These are phyloP conservation scores for Eimeria tenella DNA, from an alignment of 169 alveolate species.

Conservation along the genomic window DNA sequence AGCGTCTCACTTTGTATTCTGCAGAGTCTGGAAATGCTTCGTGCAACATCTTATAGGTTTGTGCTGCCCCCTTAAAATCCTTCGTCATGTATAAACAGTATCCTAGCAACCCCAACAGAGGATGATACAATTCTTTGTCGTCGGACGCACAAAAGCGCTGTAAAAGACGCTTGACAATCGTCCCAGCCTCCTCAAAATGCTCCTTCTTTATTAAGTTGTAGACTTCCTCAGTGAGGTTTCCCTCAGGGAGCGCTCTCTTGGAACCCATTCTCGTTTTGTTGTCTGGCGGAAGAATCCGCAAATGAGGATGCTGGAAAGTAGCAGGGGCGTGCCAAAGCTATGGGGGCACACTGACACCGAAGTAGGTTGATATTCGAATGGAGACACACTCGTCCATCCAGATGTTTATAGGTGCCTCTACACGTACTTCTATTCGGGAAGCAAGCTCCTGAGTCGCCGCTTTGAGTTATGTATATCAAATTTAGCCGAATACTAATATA, in stretches of 20 bases:
- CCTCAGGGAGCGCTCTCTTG: slow-evolving; percentile 18
- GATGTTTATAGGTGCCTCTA: no score
- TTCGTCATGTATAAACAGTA: slow-evolving; percentile 51
- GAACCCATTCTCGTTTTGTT: background rate
- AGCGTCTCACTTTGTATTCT: slow-evolving; percentile 19
- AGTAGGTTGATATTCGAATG: no score
- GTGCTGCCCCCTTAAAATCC: slow-evolving; percentile 63
- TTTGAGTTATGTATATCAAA: no score
- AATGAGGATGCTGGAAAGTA: background rate
- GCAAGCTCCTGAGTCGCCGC: no score
- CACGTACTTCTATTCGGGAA: no score
- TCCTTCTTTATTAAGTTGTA: slow-evolving; percentile 13
- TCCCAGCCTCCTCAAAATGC: background rate
- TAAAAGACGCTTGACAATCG: background rate
- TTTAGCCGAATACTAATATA: no score
- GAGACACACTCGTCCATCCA: no score
- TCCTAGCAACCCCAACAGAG: slow-evolving; percentile 47
- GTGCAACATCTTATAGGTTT: slow-evolving; percentile 1
- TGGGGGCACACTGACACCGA: background rate
- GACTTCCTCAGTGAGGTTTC: slow-evolving; percentile 40
- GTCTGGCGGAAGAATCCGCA: no score
- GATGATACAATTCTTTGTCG: background rate
- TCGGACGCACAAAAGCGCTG: background rate
- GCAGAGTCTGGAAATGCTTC: slow-evolving; percentile 51
- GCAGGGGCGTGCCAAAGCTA: background rate